Conservation (phyloP, 306 rosid genomes). For the Corylus heterophylla region DNA sequence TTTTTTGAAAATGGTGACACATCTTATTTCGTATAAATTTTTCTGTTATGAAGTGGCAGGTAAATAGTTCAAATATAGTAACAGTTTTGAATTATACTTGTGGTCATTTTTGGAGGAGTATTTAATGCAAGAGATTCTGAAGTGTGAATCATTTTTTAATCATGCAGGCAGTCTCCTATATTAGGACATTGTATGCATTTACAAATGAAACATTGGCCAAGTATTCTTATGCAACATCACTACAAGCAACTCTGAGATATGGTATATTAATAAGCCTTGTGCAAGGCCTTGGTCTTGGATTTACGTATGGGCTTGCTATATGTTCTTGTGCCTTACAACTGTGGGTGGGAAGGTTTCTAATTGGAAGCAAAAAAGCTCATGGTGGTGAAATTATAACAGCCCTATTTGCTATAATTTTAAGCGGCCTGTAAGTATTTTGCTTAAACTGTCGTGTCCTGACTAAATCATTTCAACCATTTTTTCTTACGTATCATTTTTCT, state of each 20-base stretch:
- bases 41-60: conserved; percentile 1
- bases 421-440: conserved; percentile 88
- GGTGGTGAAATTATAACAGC: conserved; percentile 98
- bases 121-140: conserved; percentile 28
- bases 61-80: not conserved
- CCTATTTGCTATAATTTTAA: conserved; percentile 89
- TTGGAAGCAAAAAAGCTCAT: conserved; percentile 56
- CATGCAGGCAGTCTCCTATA: conserved; percentile 93
- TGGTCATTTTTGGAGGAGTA: conserved; percentile 22
- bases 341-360: conserved; percentile 97
- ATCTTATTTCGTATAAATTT: not conserved
- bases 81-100: not conserved
- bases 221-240: conserved; percentile 96
- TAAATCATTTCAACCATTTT: conserved; percentile 22
- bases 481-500: conserved; percentile 26
- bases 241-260: conserved; percentile 98
- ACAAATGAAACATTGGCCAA: conserved; percentile 97
- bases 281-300: conserved; percentile 99
- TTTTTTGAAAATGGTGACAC: not conserved
- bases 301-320: conserved; percentile 98
- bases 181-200: conserved; percentile 88
- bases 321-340: conserved; percentile 99
- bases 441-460: not conserved
- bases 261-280: conserved; percentile 98
- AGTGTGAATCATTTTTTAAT: conserved; percentile 28